Evolutionary conservation across 225 moss, liverwort and hornwort species (phyloP).

Genomic region (Takakia lepidozioides): DNA sequence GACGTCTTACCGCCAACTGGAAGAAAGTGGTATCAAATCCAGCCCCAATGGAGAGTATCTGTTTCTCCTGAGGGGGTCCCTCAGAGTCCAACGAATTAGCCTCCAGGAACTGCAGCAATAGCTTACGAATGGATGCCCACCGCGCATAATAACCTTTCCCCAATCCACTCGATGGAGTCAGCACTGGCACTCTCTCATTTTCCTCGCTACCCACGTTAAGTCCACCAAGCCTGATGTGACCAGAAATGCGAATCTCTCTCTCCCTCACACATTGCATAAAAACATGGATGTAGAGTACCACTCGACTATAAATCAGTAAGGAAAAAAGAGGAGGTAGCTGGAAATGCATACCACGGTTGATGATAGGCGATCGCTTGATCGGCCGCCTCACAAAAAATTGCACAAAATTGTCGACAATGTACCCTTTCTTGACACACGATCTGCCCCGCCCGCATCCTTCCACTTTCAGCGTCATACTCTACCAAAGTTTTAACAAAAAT

Average conservation of each 20-base stretch:
- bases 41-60: constrained; percentile 87
- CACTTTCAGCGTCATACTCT: neutral
- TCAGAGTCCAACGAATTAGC: constrained; percentile 12
- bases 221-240: too few relatives aligned
- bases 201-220: too few relatives aligned
- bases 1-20: constrained; percentile 70
- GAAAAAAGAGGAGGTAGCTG: neutral
- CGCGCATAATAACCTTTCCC: constrained; percentile 90
- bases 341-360: constrained; percentile 71
- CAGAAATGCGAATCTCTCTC: too few relatives aligned
- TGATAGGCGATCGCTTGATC: constrained; percentile 79
- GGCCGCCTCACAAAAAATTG: constrained; percentile 83
- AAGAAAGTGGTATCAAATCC: constrained; percentile 93
- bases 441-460: constrained; percentile 21
- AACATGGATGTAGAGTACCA: neutral
- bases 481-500: neutral
- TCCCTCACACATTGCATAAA: too few relatives aligned
- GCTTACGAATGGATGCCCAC: constrained; percentile 80
- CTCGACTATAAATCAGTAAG: neutral
- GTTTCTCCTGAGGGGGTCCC: constrained; percentile 31
- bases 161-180: too few relatives aligned
- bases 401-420: constrained; percentile 75
- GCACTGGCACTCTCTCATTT: too few relatives aligned
- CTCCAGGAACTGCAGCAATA: constrained; percentile 71
- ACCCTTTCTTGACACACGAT: constrained; percentile 84